Conservation (phyloP, 371 early-diverging fungal genomes). For the Capniomyces stellatus region DNA sequence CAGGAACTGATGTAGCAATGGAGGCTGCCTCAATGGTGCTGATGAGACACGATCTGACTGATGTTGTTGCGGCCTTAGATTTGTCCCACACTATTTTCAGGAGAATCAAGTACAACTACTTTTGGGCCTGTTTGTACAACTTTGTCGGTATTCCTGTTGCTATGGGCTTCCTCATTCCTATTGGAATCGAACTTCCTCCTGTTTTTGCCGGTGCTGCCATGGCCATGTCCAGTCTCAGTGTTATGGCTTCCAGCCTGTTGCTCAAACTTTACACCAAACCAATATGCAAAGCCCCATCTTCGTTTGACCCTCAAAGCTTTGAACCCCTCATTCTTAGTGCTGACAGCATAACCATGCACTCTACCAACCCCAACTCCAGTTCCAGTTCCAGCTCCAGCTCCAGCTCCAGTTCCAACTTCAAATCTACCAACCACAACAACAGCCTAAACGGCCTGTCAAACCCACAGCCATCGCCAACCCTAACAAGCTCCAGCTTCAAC, state of each 20-base stretch:
- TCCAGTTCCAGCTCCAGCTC: not conserved
- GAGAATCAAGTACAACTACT: conserved; percentile 63
- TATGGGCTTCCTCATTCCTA: conserved; percentile 78
- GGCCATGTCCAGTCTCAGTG: conserved; percentile 84
- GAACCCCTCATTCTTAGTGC: not conserved
- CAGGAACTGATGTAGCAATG: conserved; percentile 89
- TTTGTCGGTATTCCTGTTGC: conserved; percentile 80
- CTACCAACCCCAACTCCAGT: not conserved
- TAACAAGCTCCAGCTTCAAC: no score
- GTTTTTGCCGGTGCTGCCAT: conserved; percentile 88
- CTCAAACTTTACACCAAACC: conserved; percentile 39
- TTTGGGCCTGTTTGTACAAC: conserved; percentile 84
- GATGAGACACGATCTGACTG: conserved; percentile 62
- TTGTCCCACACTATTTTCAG: conserved; percentile 65
- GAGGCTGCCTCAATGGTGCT: conserved; percentile 80
- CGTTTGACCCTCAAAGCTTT: no score
- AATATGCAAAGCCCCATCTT: conserved; percentile 13
- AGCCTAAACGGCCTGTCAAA: no score
- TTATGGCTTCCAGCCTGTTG: conserved; percentile 71
- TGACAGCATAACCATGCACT: not conserved
- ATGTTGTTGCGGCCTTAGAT: conserved; percentile 71
- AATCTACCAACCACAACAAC: not conserved
- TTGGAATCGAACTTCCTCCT: conserved; percentile 66
- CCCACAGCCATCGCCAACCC: no score
- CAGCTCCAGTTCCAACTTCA: not conserved